These are phyloP conservation scores for Penicillium roqueforti DNA, from an alignment of 495 filamentous ascomycete species.

Conservation along the genomic window DNA sequence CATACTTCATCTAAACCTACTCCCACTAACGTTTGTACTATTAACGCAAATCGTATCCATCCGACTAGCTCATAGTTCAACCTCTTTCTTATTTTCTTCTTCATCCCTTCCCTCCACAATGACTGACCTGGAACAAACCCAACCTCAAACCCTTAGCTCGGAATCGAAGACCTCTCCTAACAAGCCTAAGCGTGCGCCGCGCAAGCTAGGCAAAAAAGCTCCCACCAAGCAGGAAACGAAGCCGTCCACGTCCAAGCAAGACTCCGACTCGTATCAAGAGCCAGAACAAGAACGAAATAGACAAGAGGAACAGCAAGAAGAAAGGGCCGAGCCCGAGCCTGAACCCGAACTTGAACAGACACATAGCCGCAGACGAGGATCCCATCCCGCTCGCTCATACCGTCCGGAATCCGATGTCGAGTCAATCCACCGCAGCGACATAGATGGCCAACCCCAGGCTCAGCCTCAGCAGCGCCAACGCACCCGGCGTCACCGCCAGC, in stretches of 20 bases:
- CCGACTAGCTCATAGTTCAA: constrained; percentile 28
- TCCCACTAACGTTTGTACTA: too few species aligned
- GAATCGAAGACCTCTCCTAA: constrained; percentile 20
- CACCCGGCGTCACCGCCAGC: constrained; percentile 27
- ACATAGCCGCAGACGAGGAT: constrained; percentile 25
- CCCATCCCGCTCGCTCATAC: constrained; percentile 15
- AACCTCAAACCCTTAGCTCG: constrained; percentile 21
- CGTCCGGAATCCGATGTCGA: constrained; percentile 35
- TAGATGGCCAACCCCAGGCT: constrained; percentile 27
- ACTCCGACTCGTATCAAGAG: constrained; percentile 1
- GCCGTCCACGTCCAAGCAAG: constrained; percentile 26
- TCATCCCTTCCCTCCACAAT: constrained; percentile 26
- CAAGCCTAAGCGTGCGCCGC: constrained; percentile 29
- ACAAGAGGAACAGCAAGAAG: constrained; percentile 18
- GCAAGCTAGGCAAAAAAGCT: constrained; percentile 33
- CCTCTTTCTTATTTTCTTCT: constrained; percentile 20
- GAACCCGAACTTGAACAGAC: constrained; percentile 27
- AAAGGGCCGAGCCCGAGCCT: constrained; percentile 18
- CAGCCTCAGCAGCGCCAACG: constrained; percentile 31
- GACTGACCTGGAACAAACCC: constrained; percentile 32
- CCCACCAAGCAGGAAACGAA: constrained; percentile 35
- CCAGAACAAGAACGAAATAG: background rate
- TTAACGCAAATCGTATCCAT: too few species aligned
- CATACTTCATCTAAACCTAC: too few species aligned
- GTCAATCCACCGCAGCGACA: constrained; percentile 32